Evolutionary conservation across 768 basidiomycete genomes (phyloP).

Genomic region (Leucosporidium yakuticum): DNA sequence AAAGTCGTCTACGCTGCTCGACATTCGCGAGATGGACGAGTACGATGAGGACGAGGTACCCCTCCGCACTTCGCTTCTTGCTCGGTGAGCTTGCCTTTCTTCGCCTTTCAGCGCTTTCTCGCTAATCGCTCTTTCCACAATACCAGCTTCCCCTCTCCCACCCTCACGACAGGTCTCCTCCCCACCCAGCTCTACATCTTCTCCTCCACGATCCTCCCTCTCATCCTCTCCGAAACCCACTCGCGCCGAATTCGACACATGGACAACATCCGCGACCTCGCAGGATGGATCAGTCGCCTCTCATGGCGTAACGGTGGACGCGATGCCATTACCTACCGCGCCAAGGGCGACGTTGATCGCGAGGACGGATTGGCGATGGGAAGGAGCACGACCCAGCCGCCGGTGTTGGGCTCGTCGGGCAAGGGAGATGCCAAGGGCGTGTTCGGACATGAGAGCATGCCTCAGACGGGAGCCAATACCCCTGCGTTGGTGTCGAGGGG

Average conservation of each 20-base stretch:
- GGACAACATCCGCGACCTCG: constrained; percentile 22
- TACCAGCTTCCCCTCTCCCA: constrained; percentile 21
- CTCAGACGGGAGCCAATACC: constrained; percentile 22
- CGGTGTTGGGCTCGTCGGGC: background rate
- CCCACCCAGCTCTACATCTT: constrained; percentile 35
- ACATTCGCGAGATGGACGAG: constrained; percentile 33
- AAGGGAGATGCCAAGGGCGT: background rate
- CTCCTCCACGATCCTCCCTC: constrained; percentile 24
- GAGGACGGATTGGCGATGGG: constrained; percentile 28
- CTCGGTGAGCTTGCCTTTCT: background rate
- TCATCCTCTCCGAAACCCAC: constrained; percentile 13
- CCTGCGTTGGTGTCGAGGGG: constrained; percentile 11
- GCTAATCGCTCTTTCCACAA: background rate
- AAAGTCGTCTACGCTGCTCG: constrained; percentile 15
- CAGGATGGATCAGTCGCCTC: constrained; percentile 22
- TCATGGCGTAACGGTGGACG: constrained; percentile 15
- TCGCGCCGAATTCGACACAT: constrained; percentile 13
- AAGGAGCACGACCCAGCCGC: constrained; percentile 15
- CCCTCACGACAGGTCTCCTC: constrained; percentile 30
- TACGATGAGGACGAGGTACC: constrained; percentile 29
- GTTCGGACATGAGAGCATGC: background rate
- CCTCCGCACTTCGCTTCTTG: constrained; percentile 20
- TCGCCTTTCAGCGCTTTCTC: too few relatives aligned
- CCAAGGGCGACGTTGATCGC: background rate
- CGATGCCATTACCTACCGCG: background rate